Evolutionary conservation across 352 stramenopile species (phyloP), one percentile per base, ranked within the genome.

Genomic region (Globisporangium viniferum): DNA sequence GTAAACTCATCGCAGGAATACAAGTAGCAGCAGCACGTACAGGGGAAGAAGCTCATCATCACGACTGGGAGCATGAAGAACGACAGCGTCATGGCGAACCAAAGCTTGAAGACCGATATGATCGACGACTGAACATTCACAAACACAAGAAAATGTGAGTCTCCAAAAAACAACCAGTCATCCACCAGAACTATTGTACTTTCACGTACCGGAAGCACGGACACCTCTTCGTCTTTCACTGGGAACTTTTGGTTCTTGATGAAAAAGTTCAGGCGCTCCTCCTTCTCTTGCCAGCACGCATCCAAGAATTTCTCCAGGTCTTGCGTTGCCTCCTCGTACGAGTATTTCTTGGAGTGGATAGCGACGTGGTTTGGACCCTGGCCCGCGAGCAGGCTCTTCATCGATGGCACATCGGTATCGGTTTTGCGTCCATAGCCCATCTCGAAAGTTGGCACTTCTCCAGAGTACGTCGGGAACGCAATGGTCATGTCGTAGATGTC

Each of bases 401-500:
- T 94, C 22, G 84, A 93, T 48, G 92, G 92, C 61, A 98, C 77
- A 39, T 86, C 74, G 6, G 81, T 91, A 68, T 98, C 92, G 15
- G 69, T 74, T 62, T 94, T 92, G 31, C 92, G 82, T 29, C 69
- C 69, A 73, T 97, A 98, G 24, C 92, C 91, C 89, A 97, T 97
- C 10, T 93, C 88, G 54, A 78, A 97, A 15, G 89, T 96, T 31
- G 92, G 92, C 36, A 94, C 86, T 78, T 94, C 87, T 41, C 88
- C 86, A 36, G 86, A 84, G 72, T 94, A 94, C n/a, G 75, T 83
- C 35, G 88, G 86, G 67, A 93, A 95, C 18, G 87, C 89, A 62
- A 98, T 85, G 35, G 94, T 98, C 12, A 98, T 75, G 79, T 98
- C 95, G 70, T 98, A 98, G 49, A 98, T 94, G 67, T 98, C 88